phyloP scores from a whole-genome alignment of 176 grass and related monocot genomes.

The Aegilops bicornis region DNA sequence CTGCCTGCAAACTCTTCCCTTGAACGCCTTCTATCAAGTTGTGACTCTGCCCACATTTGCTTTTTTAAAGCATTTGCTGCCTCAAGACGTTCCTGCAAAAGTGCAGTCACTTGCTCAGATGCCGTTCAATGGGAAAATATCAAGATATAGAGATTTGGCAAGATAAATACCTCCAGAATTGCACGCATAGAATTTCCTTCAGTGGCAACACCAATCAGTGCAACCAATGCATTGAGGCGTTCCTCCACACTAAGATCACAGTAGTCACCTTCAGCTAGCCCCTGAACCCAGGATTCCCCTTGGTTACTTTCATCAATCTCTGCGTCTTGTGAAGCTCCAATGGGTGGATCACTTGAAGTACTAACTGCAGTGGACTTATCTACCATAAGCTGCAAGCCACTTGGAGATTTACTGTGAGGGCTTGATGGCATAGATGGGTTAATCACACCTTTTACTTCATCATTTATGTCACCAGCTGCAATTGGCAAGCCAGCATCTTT shows the following conservation, averaged over 20 bases:
- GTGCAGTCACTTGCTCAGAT: constrained; percentile 20
- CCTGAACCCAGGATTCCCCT: constrained; percentile 85
- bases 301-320: constrained; percentile 91
- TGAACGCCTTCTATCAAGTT: constrained; percentile 86
- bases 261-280: constrained; percentile 87
- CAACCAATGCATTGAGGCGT: constrained; percentile 77
- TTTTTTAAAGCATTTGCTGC: constrained; percentile 93
- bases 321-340: constrained; percentile 38
- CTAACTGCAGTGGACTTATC: constrained; percentile 39
- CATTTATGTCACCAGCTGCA: constrained; percentile 24
- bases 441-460: constrained; percentile 22
- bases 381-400: constrained; percentile 18
- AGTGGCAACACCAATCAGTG: constrained; percentile 71
- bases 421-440: constrained; percentile 8
- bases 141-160: not conserved
- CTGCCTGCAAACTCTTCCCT: constrained; percentile 71
- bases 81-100: constrained; percentile 86
- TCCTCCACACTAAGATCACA: constrained; percentile 92
- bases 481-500: constrained; percentile 25
- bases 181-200: constrained; percentile 81
- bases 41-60: constrained; percentile 97
- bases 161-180: constrained; percentile 46
- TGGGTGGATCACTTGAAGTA: constrained; percentile 39
- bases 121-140: constrained; percentile 8
- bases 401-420: constrained; percentile 35